Percentiles rank a stretch among this genome's conserved stretches.
Evolutionary conservation across 106 monocot genomes (phyloP).

Genomic region (Amphibolis antarctica): DNA sequence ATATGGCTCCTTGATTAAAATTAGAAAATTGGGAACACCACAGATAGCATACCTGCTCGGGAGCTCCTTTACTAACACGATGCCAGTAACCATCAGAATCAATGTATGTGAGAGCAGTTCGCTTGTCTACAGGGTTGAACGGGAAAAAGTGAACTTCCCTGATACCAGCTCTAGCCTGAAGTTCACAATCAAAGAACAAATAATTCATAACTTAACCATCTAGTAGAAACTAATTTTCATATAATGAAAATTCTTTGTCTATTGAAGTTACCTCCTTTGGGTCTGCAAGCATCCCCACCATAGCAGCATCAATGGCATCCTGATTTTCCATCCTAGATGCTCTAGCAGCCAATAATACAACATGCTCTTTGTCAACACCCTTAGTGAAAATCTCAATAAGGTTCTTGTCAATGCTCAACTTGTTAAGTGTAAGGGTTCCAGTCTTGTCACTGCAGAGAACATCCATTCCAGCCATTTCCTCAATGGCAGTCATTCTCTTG

Average conservation of each 20-base stretch:
- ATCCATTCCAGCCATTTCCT: constrained; percentile 99
- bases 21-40: background rate
- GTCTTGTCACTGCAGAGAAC: constrained; percentile 98
- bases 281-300: constrained; percentile 98
- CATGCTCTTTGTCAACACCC: constrained; percentile 84
- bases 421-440: constrained; percentile 85
- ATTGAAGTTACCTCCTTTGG: constrained; percentile 71
- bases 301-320: constrained; percentile 93
- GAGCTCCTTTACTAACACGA: constrained; percentile 93
- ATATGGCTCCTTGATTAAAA: background rate
- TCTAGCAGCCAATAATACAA: constrained; percentile 69
- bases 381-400: constrained; percentile 72
- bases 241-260: background rate
- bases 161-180: constrained; percentile 86
- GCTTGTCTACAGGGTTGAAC: constrained; percentile 95
- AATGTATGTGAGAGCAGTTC: constrained; percentile 87
- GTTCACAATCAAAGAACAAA: background rate
- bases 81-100: constrained; percentile 74
- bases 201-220: background rate
- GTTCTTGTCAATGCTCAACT: constrained; percentile 86
- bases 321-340: constrained; percentile 91
- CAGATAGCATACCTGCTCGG: constrained; percentile 54
- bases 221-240: background rate
- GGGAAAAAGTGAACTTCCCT: constrained; percentile 92
- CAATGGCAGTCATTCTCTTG: constrained; percentile 99